Evolutionary conservation across 768 basidiomycete species (phyloP).

Genomic region (Phanerochaete sordida): DNA sequence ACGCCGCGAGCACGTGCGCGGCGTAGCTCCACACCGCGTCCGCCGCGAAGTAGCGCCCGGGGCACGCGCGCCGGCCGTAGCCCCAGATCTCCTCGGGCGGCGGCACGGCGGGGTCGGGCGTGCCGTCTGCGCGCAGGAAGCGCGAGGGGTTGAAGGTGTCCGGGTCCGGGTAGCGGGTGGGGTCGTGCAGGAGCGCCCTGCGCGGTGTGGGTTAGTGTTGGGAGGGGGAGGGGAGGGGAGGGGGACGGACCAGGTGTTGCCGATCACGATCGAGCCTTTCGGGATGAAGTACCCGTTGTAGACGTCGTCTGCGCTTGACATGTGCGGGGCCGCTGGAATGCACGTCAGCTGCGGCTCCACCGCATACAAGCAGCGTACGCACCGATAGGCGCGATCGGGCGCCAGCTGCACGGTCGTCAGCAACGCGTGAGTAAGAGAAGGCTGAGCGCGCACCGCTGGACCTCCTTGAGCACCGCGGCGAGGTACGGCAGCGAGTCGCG

Average conservation of each 20-base stretch:
- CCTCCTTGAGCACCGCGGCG: background rate
- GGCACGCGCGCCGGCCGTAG: constrained; percentile 21
- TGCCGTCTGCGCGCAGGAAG: constrained; percentile 32
- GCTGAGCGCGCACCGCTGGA: background rate
- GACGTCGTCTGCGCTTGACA: background rate
- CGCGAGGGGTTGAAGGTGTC: constrained; percentile 33
- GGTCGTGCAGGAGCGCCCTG: constrained; percentile 39
- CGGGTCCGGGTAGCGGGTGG: constrained; percentile 31
- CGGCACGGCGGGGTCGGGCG: constrained; percentile 22
- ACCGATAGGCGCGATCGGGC: background rate
- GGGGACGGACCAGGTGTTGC: background rate
- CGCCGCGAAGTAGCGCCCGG: constrained; percentile 2
- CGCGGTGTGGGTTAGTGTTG: too few relatives aligned
- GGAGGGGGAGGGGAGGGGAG: background rate
- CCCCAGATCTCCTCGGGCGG: constrained; percentile 27
- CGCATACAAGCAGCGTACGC: too few relatives aligned
- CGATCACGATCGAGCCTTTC: constrained; percentile 1
- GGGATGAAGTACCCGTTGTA: constrained; percentile 8
- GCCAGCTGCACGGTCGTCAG: background rate
- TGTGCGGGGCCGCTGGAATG: background rate
- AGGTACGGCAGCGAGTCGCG: background rate
- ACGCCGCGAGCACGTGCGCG: background rate
- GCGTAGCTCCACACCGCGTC: background rate
- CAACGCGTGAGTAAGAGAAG: background rate
- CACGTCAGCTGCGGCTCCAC: background rate